These are phyloP conservation scores for Arxiozyma bovina DNA, from an alignment of 1,139 yeast species.

Conservation along the genomic window DNA sequence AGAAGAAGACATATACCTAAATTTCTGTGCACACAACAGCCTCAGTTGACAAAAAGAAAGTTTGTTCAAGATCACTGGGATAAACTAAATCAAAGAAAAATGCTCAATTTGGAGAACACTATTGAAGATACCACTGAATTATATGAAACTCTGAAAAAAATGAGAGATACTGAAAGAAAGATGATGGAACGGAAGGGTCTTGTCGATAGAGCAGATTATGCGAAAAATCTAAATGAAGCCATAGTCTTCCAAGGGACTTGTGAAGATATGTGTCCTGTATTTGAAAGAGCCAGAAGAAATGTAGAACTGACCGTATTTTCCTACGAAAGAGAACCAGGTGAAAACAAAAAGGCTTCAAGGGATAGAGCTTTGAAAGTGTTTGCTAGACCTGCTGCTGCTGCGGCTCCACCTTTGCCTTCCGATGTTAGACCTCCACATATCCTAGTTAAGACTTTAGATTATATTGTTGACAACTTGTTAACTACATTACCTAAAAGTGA, in stretches of 20 bases:
- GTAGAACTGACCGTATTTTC: conserved; percentile 80
- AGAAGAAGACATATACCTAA: conserved; percentile 29
- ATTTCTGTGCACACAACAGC: conserved; percentile 32
- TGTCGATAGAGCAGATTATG: conserved; percentile 80
- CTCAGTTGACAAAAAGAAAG: conserved; percentile 25
- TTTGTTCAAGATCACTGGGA: conserved; percentile 45
- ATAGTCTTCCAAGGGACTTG: conserved; percentile 84
- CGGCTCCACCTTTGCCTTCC: conserved; percentile 94
- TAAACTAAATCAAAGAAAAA: conserved; percentile 41
- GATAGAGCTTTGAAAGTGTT: conserved; percentile 79
- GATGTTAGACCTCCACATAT: conserved; percentile 92
- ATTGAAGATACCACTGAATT: conserved; percentile 38
- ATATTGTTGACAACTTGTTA: conserved; percentile 56
- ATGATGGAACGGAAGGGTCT: conserved; percentile 76
- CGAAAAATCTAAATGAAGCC: conserved; percentile 79
- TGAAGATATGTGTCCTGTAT: conserved; percentile 87
- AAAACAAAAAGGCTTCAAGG: conserved; percentile 54
- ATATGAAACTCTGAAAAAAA: conserved; percentile 54
- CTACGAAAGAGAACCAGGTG: conserved; percentile 57
- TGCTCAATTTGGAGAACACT: conserved; percentile 37
- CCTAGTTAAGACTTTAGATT: conserved; percentile 55
- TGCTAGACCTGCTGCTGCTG: conserved; percentile 97
- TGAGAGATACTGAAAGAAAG: conserved; percentile 69
- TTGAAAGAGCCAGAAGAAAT: conserved; percentile 82
- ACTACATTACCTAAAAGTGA: conserved; percentile 74